phyloP scores from a whole-genome alignment of 228 moss, liverwort and hornwort genomes.

The Sphagnum fallax region DNA sequence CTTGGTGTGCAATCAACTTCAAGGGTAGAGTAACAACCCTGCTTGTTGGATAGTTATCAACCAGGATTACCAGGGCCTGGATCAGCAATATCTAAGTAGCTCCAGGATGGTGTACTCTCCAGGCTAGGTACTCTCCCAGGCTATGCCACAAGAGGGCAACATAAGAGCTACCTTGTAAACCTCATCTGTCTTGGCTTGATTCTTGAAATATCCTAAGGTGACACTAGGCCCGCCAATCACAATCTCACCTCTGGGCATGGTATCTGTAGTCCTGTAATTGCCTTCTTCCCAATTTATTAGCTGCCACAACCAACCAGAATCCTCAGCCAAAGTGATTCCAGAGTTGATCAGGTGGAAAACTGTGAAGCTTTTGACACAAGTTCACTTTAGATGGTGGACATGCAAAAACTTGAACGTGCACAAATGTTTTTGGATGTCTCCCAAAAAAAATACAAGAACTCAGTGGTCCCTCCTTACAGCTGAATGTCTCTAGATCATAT shows the following conservation, averaged over 20 bases:
- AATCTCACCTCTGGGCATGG: slow-evolving; percentile 86
- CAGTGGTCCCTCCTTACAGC: slow-evolving; percentile 12
- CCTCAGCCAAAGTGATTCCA: slow-evolving; percentile 59
- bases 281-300: slow-evolving; percentile 96
- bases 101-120: slow-evolving; percentile 23
- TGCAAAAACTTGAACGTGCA: no score
- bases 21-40: no score
- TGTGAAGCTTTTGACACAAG: no score
- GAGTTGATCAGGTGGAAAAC: slow-evolving; percentile 66
- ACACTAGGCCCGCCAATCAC: slow-evolving; percentile 85
- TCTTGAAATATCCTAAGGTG: slow-evolving; percentile 90
- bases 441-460: slow-evolving; percentile 31
- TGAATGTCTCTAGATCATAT: slow-evolving; percentile 37
- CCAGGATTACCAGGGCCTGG: no score
- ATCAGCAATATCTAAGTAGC: no score
- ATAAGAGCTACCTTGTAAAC: slow-evolving; percentile 57
- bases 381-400: no score
- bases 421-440: neutral
- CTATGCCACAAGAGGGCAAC: slow-evolving; percentile 16
- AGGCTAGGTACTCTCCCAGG: slow-evolving; percentile 39
- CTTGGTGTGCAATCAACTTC: no score
- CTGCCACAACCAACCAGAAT: slow-evolving; percentile 59
- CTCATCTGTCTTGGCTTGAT: slow-evolving; percentile 81
- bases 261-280: slow-evolving; percentile 64
- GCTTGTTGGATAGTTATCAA: no score